Base-by-base conservation (phyloP, 2,329 filamentous ascomycete genomes). In the Alternaria solani region DNA sequence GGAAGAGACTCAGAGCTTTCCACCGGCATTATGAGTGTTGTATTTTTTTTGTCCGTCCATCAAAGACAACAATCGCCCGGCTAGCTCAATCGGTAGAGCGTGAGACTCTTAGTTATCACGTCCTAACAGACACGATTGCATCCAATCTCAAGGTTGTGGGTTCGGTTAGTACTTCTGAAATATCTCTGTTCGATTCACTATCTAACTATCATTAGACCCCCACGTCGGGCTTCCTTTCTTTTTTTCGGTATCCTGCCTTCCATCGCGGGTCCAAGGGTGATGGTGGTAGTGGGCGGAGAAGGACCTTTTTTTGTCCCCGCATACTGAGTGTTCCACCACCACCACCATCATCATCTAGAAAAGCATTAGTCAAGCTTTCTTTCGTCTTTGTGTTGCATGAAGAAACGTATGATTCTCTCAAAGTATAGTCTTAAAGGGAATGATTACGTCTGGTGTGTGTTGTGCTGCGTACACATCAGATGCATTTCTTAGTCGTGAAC, bases 51-150 rank as follows among this genome's bases (percentile, higher is more conserved):
- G 9, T 18, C n/a, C 12, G 28, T 26, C n/a, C 38, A 59, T 55
- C 57, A 18, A 57, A 52, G 47, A 25, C 49, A 47, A 12, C 41
- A 57, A 42, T 42, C 42, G 64, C 64, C 64, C 55, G 63, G 64
- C 57, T 67, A 62, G 64, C 74, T 74, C 72, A 77, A 78, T 78
- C 76, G 76, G 75, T 78, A 78, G 76, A 76, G 76, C 76, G 74
- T 78, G 70, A 78, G 76, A 77, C 75, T 78, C 75, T 78, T 78
- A 77, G 59, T 42, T 59, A 48, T 59, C 56, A 59, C 56, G 56
- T 42, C 43, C 56, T 59, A 48, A 55, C 28, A 59, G 56, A 43
- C 56, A 55, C 56, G 56, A 55, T 59, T 54, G 36, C 34, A 55
- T 51, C 25, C 53, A 48, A 63, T 63, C 61, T 63, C 58, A 63